Percentiles rank a stretch among this genome's conserved stretches.
Conservation (phyloP, 2,329 filamentous ascomycete species). For the Raffaelea deltoideospora region DNA sequence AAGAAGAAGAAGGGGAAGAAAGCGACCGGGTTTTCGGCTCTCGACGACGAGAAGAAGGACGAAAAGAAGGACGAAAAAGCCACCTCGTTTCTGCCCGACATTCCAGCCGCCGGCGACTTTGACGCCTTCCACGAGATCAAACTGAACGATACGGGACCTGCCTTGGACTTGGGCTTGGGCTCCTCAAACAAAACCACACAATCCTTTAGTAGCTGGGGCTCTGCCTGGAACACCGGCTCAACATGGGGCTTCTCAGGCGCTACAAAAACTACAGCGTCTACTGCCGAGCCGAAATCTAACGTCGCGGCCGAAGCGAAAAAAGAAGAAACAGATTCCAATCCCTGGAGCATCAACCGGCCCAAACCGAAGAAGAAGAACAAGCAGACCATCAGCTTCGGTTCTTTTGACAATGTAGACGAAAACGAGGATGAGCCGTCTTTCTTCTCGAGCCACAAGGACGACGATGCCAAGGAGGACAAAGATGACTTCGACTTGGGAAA, state of each 20-base stretch:
- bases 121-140: conserved; percentile 56
- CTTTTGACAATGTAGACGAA: conserved; percentile 23
- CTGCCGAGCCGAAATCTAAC: neutral
- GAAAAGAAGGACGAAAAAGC: conserved; percentile 9
- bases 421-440: conserved; percentile 16
- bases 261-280: conserved; percentile 12
- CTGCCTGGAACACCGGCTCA: conserved; percentile 29
- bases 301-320: conserved; percentile 20
- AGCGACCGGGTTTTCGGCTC: conserved; percentile 8
- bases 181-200: conserved; percentile 23
- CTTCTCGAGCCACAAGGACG: conserved; percentile 9
- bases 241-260: conserved; percentile 26
- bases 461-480: conserved; percentile 17
- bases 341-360: conserved; percentile 30
- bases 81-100: conserved; percentile 1
- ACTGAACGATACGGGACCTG: conserved; percentile 41
- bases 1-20: conserved; percentile 46
- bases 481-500: conserved; percentile 18
- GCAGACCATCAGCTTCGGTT: conserved; percentile 30
- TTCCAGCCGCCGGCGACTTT: conserved; percentile 19
- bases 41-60: conserved; percentile 11
- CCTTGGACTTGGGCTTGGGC: conserved; percentile 40
- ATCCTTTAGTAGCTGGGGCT: conserved; percentile 43
- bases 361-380: conserved; percentile 39
- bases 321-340: conserved; percentile 26